Percentiles rank a stretch among this genome's conserved stretches.
These are phyloP conservation scores for Saccharomyces hybrid DNA, from an alignment of 1,139 yeast species.

Conservation along the genomic window DNA sequence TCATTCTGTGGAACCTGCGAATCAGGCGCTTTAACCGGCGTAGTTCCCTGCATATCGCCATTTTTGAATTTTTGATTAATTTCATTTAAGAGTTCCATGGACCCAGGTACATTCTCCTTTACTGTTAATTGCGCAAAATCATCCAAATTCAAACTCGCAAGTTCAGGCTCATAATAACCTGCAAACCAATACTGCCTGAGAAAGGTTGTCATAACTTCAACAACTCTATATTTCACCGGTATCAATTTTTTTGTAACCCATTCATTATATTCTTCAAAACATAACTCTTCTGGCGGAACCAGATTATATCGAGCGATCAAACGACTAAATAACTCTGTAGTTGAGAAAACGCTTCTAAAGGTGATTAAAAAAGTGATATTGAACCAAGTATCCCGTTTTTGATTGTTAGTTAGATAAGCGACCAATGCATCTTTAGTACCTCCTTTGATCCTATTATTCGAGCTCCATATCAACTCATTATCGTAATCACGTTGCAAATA, in stretches of 20 bases:
- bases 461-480: constrained; percentile 60
- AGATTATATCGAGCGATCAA: constrained; percentile 59
- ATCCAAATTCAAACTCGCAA: constrained; percentile 42
- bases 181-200: constrained; percentile 75
- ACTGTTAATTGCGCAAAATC: constrained; percentile 48
- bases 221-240: constrained; percentile 2
- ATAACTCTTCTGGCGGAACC: constrained; percentile 79
- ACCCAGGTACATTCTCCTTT: constrained; percentile 41
- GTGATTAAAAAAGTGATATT: constrained; percentile 64
- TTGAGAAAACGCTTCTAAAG: constrained; percentile 64
- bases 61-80: constrained; percentile 20
- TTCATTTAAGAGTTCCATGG: constrained; percentile 30
- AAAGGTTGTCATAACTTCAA: constrained; percentile 52
- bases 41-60: not conserved
- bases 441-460: constrained; percentile 68
- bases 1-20: not conserved
- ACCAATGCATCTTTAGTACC: constrained; percentile 75
- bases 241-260: constrained; percentile 48
- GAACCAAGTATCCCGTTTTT: constrained; percentile 55
- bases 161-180: constrained; percentile 47
- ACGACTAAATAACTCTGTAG: constrained; percentile 52
- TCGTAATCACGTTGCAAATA: constrained; percentile 72
- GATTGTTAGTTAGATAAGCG: constrained; percentile 76
- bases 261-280: constrained; percentile 66
- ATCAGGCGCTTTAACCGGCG: not conserved